Base-by-base conservation (phyloP, 208 protist genomes). In the Phytomonas francai region DNA sequence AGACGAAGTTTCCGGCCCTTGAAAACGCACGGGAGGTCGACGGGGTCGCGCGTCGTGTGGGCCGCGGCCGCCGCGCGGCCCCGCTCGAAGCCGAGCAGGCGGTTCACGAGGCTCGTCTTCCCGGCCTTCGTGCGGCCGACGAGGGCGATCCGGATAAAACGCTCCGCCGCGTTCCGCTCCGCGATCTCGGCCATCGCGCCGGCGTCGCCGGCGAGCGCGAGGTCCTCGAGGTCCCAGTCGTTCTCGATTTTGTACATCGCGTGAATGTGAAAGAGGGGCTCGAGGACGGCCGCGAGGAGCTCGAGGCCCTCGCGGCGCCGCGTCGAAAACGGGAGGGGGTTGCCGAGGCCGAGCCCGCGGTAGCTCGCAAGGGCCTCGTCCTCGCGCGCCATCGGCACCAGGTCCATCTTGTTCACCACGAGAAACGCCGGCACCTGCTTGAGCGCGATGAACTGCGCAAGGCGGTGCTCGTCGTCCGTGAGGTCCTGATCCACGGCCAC, bases 71-170 rank as follows among this genome's bases (percentile, higher is more conserved):
- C 84, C 0, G 91, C 85, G 7, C 89, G 85, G 62, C 83, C 86
- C 27, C 92, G 78, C 79, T 97, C 90, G 65, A 91, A 90, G n/a
- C 92, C 93, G 7, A 97, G 81, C 22, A 98, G 85, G 27, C 93
- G 82, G 74, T 98, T 98, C 45, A 98, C 80, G 6, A 98, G 76
- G 42, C 91, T 97, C 27, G 85, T 95, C 68, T 98, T 98, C 28
- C 95, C 95, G 69, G 84, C 89, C 77, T 97, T 98, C 34, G 91
- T 92, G 63, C 92, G 84, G 32, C 95, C 95, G 6, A 98, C 86
- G 30, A 98, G 84, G 0, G 90, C 92, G 31, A 98, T 86, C 16
- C 93, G 86, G 60, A 97, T 93, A 69, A 81, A 91, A 33, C 81
- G 80, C 49, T 94, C 89, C 4, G 76, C 82, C 70, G 71, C 80